Conservation (phyloP, 768 basidiomycete species). For the Kwoniella mangroviensis region DNA sequence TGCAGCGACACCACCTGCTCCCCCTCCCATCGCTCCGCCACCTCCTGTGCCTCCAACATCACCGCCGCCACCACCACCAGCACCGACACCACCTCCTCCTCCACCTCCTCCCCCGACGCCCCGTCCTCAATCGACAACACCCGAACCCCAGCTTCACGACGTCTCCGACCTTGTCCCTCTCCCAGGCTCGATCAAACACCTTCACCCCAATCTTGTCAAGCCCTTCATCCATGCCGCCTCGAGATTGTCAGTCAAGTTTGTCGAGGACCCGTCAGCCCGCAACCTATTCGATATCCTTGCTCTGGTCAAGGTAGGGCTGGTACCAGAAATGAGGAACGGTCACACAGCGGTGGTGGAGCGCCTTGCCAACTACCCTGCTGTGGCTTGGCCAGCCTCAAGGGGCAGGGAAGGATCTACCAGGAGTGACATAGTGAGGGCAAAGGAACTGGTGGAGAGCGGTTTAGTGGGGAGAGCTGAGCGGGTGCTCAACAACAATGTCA, state of each 20-base stretch:
- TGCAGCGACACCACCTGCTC: no score
- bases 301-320: constrained; percentile 9
- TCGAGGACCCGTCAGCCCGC: not conserved
- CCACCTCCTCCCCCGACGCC: no score
- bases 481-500: constrained; percentile 2
- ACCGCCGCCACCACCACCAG: no score
- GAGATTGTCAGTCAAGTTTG: not conserved
- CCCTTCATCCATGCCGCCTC: not conserved
- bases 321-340: constrained; percentile 4
- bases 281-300: constrained; percentile 1
- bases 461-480: constrained; percentile 11
- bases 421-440: not conserved
- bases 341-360: not conserved
- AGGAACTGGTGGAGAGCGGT: constrained; percentile 7
- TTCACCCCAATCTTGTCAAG: not conserved
- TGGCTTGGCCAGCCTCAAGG: not conserved
- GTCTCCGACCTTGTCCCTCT: constrained; percentile 5
- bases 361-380: not conserved
- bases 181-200: constrained; percentile 4
- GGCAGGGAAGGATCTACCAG: not conserved
- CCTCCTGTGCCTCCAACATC: no score
- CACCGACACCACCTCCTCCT: no score
- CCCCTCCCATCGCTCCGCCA: no score
- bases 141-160: no score
- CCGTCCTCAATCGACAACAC: no score